Conservation (phyloP, 1,139 yeast species). For the Neolecta irregularis region DNA sequence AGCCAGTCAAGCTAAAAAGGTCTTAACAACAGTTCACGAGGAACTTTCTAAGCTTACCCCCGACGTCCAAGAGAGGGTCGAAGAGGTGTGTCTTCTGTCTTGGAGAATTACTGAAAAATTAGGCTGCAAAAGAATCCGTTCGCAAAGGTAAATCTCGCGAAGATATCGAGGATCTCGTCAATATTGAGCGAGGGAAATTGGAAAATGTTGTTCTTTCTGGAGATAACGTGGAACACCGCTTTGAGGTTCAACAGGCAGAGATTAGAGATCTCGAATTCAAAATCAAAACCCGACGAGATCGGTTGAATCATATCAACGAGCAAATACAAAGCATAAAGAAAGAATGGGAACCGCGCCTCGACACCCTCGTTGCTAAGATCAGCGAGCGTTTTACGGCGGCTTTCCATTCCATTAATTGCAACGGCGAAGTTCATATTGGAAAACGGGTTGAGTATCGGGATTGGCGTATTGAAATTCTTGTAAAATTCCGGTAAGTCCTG, state of each 20-base stretch:
- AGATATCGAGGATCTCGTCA: slow-evolving; percentile 21
- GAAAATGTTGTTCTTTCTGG: slow-evolving; percentile 20
- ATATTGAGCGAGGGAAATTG: slow-evolving; percentile 21
- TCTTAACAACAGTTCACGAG: too few species aligned
- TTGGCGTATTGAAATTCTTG: slow-evolving; percentile 76
- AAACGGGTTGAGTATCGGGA: slow-evolving; percentile 40
- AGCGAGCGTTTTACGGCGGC: slow-evolving; percentile 49
- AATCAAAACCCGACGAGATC: slow-evolving; percentile 20
- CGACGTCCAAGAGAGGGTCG: too few species aligned
- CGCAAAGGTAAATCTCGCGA: slow-evolving; percentile 16
- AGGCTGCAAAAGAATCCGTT: slow-evolving; percentile 6
- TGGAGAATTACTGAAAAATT: slow-evolving; percentile 4
- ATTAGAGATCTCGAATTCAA: slow-evolving; percentile 22
- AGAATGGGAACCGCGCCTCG: slow-evolving; percentile 47
- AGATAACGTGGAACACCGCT: slow-evolving; percentile 17
- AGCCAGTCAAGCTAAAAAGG: too few species aligned
- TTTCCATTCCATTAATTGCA: slow-evolving; percentile 65
- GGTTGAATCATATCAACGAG: slow-evolving; percentile 23
- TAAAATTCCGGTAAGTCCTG: slow-evolving; percentile 46
- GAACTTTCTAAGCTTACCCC: too few species aligned
- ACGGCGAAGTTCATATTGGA: slow-evolving; percentile 56
- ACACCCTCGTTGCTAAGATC: slow-evolving; percentile 35
- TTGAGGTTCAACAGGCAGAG: slow-evolving; percentile 18
- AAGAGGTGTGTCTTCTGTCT: too few species aligned
- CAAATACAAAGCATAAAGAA: slow-evolving; percentile 30